Evolutionary conservation across 2,329 filamentous ascomycete genomes (phyloP), one percentile per base, ranked within the genome.

Genomic region (Colletotrichum sp.): DNA sequence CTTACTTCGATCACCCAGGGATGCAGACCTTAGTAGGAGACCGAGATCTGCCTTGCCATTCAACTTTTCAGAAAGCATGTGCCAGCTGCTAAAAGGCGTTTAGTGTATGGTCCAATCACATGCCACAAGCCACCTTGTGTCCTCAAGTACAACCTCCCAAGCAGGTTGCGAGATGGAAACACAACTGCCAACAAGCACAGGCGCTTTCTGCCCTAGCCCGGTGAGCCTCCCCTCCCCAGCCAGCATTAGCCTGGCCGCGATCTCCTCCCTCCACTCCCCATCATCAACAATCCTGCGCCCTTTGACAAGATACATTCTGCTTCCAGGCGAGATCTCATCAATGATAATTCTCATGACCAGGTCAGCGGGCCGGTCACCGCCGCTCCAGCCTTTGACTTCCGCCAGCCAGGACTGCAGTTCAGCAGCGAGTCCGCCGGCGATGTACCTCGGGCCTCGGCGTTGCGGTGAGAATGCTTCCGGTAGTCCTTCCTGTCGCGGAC

Each of bases 401-500:
- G 86, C 86, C 12, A 87, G 80, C 84, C 85, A 86, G 16, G 83
- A 82, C 75, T 87, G 86, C 8, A 87, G 79, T 61, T 82, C 82
- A 3, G 85, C 83, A 2, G 86, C 86, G 27, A 87, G 78, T 0
- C 86, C 86, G 22, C 83, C 82, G 6, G 83, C 67, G 1, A 86
- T 27, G 34, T 86, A 87, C 69, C 79, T 83, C 15, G 77, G 80
- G 19, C 85, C 84, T 6, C 75, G 71, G 2, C 82, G 82, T 72
- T 84, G 85, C 4, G 85, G 85, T 3, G 85, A 85, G 61, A 86
- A 85, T 2, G 19, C 81, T 79, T 11, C 78, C 72, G 5, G 82
- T 80, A 19, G 82, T 74, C 9, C 80, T 78, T 34, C 81, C 75
- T 15, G 72, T 27, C 9, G 75, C 19, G 61, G n/a, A 8, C 36